Percentiles rank a stretch among this genome's conserved stretches.
Conservation (phyloP, 1,284 basidiomycete species). For the Fistulina hepatica region DNA sequence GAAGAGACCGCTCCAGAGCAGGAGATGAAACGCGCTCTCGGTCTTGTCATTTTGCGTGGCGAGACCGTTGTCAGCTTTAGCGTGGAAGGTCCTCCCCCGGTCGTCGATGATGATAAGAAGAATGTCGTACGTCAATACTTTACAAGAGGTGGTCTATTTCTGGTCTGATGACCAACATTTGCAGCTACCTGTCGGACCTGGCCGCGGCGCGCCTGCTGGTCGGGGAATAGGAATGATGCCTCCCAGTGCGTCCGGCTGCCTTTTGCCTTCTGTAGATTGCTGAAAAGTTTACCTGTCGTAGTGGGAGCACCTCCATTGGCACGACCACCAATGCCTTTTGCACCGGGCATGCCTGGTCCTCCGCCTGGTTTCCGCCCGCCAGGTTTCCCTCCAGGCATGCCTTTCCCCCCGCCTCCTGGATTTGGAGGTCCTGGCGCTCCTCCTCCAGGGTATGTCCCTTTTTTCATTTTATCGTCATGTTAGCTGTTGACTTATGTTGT, state of each 20-base stretch:
- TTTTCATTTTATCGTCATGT: neutral
- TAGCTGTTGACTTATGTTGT: slow-evolving; percentile 2
- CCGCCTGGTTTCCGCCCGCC: slow-evolving; percentile 79
- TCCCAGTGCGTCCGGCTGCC: slow-evolving; percentile 50
- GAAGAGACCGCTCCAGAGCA: slow-evolving; percentile 76
- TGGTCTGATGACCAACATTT: slow-evolving; percentile 11
- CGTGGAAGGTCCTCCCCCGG: slow-evolving; percentile 93
- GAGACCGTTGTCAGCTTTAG: slow-evolving; percentile 94
- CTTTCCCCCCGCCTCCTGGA: slow-evolving; percentile 71
- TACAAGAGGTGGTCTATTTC: slow-evolving; percentile 4
- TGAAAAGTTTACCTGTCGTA: slow-evolving; percentile 20
- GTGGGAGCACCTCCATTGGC: slow-evolving; percentile 62
- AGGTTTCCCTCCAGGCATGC: slow-evolving; percentile 70
- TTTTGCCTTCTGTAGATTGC: slow-evolving; percentile 7
- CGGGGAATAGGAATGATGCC: slow-evolving; percentile 96
- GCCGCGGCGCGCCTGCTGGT: slow-evolving; percentile 90
- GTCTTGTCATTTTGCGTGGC: slow-evolving; percentile 91
- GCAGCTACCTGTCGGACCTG: slow-evolving; percentile 82
- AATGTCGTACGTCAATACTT: slow-evolving; percentile 38
- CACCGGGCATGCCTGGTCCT: slow-evolving; percentile 71
- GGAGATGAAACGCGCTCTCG: slow-evolving; percentile 93
- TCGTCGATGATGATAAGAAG: slow-evolving; percentile 83
- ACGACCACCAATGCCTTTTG: slow-evolving; percentile 76
- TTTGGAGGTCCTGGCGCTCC: slow-evolving; percentile 47
- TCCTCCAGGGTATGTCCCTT: slow-evolving; percentile 62